A percentile compares a stretch with the other conserved stretches of the same genome.
phyloP scores from a whole-genome alignment of 371 early-diverging fungal genomes.

The Actinomortierella ambigua region DNA sequence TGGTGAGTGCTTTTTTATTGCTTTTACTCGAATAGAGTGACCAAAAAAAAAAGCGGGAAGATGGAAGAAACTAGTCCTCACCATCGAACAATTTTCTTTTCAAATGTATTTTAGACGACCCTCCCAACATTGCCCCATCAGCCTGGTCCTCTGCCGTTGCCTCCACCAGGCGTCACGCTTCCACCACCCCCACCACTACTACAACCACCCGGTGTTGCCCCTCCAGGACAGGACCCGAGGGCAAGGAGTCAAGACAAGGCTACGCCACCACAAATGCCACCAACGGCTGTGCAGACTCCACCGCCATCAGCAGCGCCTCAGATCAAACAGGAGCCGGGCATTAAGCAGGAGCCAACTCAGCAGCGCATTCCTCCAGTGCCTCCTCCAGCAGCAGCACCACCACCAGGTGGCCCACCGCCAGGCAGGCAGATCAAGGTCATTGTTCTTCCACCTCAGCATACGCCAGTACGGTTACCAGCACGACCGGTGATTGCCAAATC shows the following conservation, averaged over 20 bases:
- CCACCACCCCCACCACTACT: conserved; percentile 38
- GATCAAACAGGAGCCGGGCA: conserved; percentile 12
- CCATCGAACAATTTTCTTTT: too few relatives aligned
- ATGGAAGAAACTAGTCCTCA: too few relatives aligned
- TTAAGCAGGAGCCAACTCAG: conserved; percentile 25
- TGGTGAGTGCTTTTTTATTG: conserved; percentile 13
- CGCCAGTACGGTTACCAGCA: conserved; percentile 23
- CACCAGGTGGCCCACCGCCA: background rate
- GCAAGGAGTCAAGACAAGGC: conserved; percentile 4
- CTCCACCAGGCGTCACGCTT: conserved; percentile 42
- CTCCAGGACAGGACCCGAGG: conserved; percentile 10
- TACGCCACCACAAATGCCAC: conserved; percentile 13
- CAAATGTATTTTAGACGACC: conserved; percentile 20
- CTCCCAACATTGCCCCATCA: conserved; percentile 28
- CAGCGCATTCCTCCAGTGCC: conserved; percentile 22
- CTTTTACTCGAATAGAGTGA: too few relatives aligned
- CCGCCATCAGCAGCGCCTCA: background rate
- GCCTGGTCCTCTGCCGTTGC: conserved; percentile 37
- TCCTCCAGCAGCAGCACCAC: too few relatives aligned
- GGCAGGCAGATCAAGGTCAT: conserved; percentile 24
- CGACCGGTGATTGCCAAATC: conserved; percentile 31
- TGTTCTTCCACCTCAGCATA: conserved; percentile 28
- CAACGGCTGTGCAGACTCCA: conserved; percentile 2
- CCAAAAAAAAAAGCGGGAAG: too few relatives aligned
- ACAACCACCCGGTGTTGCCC: conserved; percentile 10